A percentile compares a stretch with the other conserved stretches of the same genome.
phyloP scores from a whole-genome alignment of 1,139 yeast genomes.

The Petasospora rhodanensis region DNA sequence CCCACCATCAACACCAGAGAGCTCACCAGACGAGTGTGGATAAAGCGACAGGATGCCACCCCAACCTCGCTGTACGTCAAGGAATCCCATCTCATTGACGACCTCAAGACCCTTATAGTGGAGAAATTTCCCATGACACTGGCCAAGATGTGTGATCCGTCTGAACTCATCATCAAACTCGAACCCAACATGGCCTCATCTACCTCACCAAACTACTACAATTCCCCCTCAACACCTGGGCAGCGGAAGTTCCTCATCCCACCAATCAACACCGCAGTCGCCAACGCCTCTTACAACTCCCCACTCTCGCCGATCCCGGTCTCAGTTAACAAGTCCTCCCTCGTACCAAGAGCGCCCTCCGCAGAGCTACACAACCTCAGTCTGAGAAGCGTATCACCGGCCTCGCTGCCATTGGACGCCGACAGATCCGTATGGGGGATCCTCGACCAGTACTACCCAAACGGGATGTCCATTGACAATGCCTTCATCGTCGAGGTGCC shows the following conservation, averaged over 20 bases:
- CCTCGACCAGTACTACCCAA: conserved; percentile 57
- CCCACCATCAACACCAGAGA: conserved; percentile 11
- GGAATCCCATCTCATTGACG: conserved; percentile 63
- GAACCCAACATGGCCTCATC: conserved; percentile 23
- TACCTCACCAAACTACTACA: conserved; percentile 9
- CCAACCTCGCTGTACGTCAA: conserved; percentile 64
- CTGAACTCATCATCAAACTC: conserved; percentile 51
- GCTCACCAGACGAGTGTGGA: conserved; percentile 51
- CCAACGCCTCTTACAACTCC: too few species aligned
- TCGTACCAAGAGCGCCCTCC: conserved; percentile 17
- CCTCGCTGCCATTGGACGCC: conserved; percentile 44
- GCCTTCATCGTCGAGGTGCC: conserved; percentile 58
- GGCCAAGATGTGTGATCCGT: conserved; percentile 61
- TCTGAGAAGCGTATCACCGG: conserved; percentile 18
- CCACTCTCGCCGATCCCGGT: conserved; percentile 32
- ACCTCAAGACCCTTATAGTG: conserved; percentile 57
- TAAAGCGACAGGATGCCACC: conserved; percentile 48
- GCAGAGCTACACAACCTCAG: conserved; percentile 12
- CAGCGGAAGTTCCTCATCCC: conserved; percentile 6
- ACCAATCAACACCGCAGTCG: too few species aligned
- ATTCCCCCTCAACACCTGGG: conserved; percentile 12
- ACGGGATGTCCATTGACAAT: conserved; percentile 65
- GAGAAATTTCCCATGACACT: conserved; percentile 66
- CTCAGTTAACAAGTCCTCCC: conserved; percentile 17
- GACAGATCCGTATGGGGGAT: conserved; percentile 60